A percentile compares a stretch with the other conserved stretches of the same genome.
Conservation (phyloP, 1,139 yeast genomes). For the Pneumocystis canis region DNA sequence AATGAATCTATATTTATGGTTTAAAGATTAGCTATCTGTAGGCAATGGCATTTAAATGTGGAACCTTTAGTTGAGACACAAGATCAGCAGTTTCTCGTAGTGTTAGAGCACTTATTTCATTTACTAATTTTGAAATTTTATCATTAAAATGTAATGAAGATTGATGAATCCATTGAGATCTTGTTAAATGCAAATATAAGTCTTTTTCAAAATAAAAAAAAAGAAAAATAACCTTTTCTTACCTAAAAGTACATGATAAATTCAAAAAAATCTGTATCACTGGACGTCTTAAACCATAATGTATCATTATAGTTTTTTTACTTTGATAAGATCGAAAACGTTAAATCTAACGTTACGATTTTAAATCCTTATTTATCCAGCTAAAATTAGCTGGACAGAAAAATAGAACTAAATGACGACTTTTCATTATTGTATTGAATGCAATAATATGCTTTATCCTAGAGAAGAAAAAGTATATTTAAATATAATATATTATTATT, state of each 20-base stretch:
- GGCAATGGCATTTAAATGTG: not conserved
- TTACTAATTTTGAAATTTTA: conserved; percentile 74
- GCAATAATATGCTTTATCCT: conserved; percentile 98
- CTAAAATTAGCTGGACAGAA: not conserved
- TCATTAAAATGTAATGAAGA: conserved; percentile 28
- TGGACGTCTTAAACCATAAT: not conserved
- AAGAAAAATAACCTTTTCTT: not conserved
- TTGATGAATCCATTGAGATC: not conserved
- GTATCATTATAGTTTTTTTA: not conserved
- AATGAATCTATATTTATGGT: conserved; percentile 33
- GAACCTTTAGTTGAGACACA: conserved; percentile 58
- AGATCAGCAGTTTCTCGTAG: conserved; percentile 78
- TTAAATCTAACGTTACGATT: not conserved
- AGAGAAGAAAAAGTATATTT: conserved; percentile 59
- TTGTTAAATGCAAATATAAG: not conserved
- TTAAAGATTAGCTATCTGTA: not conserved
- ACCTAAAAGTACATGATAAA: not conserved
- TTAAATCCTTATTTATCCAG: not conserved
- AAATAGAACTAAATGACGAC: conserved; percentile 5
- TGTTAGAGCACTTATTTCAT: conserved; percentile 76
- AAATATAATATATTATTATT: not conserved
- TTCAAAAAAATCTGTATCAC: not conserved
- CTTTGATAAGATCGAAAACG: not conserved
- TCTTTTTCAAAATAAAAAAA: not conserved
- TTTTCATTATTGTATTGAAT: conserved; percentile 12